A percentile compares a stretch with the other conserved stretches of the same genome.
phyloP scores from a whole-genome alignment of 2,329 filamentous ascomycete species.

The Thelonectria olida region DNA sequence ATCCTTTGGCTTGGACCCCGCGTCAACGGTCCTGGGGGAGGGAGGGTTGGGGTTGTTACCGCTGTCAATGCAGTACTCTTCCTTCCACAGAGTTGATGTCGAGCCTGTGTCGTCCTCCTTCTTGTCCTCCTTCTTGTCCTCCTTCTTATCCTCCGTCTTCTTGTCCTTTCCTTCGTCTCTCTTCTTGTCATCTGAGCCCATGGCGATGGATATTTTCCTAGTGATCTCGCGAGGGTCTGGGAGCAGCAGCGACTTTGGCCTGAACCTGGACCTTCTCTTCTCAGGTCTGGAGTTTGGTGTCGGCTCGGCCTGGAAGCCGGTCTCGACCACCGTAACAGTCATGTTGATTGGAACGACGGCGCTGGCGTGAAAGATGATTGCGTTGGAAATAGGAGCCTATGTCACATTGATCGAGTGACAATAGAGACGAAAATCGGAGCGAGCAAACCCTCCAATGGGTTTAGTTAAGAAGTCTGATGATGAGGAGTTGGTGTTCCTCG shows the following conservation, averaged over 20 bases:
- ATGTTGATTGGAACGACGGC: not conserved
- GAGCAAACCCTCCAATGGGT: too few species aligned
- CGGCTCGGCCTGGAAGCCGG: not conserved
- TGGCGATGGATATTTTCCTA: conserved; percentile 61
- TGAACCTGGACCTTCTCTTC: conserved; percentile 29
- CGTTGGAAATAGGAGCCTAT: not conserved
- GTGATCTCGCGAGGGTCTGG: conserved; percentile 64
- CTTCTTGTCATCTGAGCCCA: conserved; percentile 31
- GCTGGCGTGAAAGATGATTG: not conserved
- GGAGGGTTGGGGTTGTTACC: not conserved
- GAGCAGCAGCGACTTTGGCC: conserved; percentile 39
- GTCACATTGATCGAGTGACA: not conserved
- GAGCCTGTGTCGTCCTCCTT: conserved; percentile 40
- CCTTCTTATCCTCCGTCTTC: not conserved
- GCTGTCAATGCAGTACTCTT: not conserved
- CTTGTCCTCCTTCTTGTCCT: not conserved
- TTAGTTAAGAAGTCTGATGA: not conserved
- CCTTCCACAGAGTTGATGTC: conserved; percentile 32
- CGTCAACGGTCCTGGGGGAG: conserved; percentile 5
- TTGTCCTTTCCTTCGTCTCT: conserved; percentile 46
- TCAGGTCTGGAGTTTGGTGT: not conserved
- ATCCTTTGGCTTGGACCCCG: not conserved
- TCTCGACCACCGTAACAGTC: conserved; percentile 10
- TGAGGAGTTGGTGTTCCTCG: not conserved
- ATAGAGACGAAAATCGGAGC: not conserved